Percentiles rank a stretch among this genome's conserved stretches.
Conservation (phyloP, 768 basidiomycete species). For the Dacryopinax primogenitus region DNA sequence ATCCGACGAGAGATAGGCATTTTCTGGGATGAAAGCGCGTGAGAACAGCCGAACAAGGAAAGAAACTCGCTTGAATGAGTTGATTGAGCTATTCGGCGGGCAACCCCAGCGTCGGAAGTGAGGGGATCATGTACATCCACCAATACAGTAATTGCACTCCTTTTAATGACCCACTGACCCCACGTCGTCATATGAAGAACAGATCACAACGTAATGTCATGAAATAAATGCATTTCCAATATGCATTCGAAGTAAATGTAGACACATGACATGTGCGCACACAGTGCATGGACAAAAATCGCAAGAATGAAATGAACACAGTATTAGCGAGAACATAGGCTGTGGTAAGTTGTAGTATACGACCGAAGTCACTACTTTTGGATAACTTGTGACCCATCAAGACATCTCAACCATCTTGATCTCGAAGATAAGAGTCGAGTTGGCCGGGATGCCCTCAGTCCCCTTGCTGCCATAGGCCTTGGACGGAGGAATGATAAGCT, state of each 20-base stretch:
- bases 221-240: neutral
- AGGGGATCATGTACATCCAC: too few species aligned
- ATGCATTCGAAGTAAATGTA: neutral
- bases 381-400: neutral
- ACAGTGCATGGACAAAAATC: neutral
- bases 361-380: slow-evolving; percentile 9
- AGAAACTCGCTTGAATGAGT: slow-evolving; percentile 70
- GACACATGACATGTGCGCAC: neutral
- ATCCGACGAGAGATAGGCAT: slow-evolving; percentile 41
- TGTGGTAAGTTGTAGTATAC: neutral
- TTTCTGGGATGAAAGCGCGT: slow-evolving; percentile 63
- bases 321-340: neutral
- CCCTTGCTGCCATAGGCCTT: slow-evolving; percentile 62
- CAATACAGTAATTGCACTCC: too few species aligned
- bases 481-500: slow-evolving; percentile 56
- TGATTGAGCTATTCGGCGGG: slow-evolving; percentile 45
- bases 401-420: slow-evolving; percentile 23
- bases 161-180: too few species aligned
- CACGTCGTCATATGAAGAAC: too few species aligned
- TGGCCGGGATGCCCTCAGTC: slow-evolving; percentile 50
- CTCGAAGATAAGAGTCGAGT: slow-evolving; percentile 69
- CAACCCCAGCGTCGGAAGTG: too few species aligned
- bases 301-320: neutral
- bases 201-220: too few species aligned
- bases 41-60: slow-evolving; percentile 65